A percentile compares a stretch with the other conserved stretches of the same genome.
Evolutionary conservation across 192 early-diverging fungal genomes (phyloP).

Genomic region (Pilobolus umbonatus): DNA sequence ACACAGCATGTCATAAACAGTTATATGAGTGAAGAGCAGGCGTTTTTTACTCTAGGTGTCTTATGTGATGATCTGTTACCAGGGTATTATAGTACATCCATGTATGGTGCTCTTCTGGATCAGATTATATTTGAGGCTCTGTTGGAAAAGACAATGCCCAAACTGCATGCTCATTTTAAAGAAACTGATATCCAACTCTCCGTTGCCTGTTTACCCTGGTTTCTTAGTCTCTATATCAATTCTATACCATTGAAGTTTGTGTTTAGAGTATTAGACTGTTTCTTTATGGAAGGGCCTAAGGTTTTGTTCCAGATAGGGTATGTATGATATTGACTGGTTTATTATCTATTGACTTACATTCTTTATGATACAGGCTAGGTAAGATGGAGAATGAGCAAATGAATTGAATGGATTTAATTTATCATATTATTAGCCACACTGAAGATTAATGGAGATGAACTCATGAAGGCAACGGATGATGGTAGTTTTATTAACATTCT

Average conservation of each 20-base stretch:
- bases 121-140: constrained; percentile 81
- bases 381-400: constrained; percentile 10
- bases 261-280: constrained; percentile 79
- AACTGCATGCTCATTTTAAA: constrained; percentile 65
- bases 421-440: constrained; percentile 56
- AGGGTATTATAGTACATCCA: constrained; percentile 68
- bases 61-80: constrained; percentile 77
- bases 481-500: constrained; percentile 61
- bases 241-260: constrained; percentile 77
- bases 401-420: too few relatives aligned
- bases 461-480: constrained; percentile 52
- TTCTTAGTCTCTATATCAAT: constrained; percentile 84
- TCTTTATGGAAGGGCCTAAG: constrained; percentile 84
- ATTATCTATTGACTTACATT: neutral
- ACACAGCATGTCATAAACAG: neutral
- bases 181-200: constrained; percentile 82
- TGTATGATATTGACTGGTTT: neutral
- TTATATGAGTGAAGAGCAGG: constrained; percentile 86
- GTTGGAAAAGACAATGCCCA: constrained; percentile 78
- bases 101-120: constrained; percentile 88
- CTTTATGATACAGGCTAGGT: neutral
- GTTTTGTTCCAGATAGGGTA: constrained; percentile 76
- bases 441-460: constrained; percentile 71
- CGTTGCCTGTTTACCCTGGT: constrained; percentile 88
- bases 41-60: constrained; percentile 80